Evolutionary conservation across 1,284 basidiomycete genomes (phyloP).

Genomic region (Melampsora americana): DNA sequence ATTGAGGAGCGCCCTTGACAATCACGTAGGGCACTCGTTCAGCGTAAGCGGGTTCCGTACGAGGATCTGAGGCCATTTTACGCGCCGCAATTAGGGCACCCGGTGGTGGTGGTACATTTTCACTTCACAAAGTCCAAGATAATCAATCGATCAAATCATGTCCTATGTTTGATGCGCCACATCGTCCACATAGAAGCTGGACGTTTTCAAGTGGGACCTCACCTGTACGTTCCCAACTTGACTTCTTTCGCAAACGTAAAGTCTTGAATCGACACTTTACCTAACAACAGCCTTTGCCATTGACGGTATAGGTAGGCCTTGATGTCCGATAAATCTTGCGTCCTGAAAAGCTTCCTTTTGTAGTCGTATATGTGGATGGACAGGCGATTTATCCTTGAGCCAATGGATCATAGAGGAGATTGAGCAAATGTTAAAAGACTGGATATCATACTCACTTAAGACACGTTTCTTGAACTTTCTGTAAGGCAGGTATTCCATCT

Average conservation of each 20-base stretch:
- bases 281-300: constrained; percentile 80
- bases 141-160: constrained; percentile 1
- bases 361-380: constrained; percentile 13
- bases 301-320: constrained; percentile 82
- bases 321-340: constrained; percentile 79
- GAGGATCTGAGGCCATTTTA: constrained; percentile 69
- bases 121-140: constrained; percentile 56
- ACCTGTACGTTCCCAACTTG: constrained; percentile 84
- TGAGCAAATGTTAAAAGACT: not conserved
- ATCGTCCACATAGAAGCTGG: not conserved
- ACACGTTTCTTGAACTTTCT: constrained; percentile 81
- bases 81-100: constrained; percentile 82
- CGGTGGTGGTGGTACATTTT: constrained; percentile 79
- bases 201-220: constrained; percentile 18
- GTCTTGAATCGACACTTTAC: constrained; percentile 76
- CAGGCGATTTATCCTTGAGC: not conserved
- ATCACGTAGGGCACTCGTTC: constrained; percentile 93
- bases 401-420: not conserved
- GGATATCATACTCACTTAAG: constrained; percentile 64
- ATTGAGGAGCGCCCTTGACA: constrained; percentile 64
- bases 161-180: not conserved
- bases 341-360: constrained; percentile 76
- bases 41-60: constrained; percentile 82
- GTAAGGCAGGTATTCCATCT: constrained; percentile 80
- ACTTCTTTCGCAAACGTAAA: constrained; percentile 95